These are phyloP conservation scores for Yarrowia sp. DNA, from an alignment of 805 yeast species.

Conservation along the genomic window DNA sequence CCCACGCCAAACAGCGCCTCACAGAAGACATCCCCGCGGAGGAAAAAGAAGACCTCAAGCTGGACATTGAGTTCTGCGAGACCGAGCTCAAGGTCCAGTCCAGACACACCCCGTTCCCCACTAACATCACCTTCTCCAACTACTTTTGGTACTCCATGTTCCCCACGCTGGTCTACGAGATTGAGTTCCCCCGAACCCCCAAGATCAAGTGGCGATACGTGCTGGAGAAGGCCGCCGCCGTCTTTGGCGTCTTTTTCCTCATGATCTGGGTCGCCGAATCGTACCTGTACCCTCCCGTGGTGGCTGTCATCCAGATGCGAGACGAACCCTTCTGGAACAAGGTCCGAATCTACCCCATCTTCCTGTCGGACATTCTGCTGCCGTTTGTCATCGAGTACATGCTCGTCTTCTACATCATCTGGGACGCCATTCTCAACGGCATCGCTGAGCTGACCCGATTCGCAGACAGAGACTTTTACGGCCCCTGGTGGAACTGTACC, in stretches of 20 bases:
- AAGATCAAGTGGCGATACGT: conserved; percentile 74
- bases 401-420: conserved; percentile 83
- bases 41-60: conserved; percentile 49
- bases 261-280: conserved; percentile 84
- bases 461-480: conserved; percentile 92
- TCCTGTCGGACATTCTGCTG: conserved; percentile 76
- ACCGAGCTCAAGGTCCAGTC: conserved; percentile 74
- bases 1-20: conserved; percentile 38
- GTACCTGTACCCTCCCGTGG: conserved; percentile 74
- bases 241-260: conserved; percentile 82
- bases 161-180: conserved; percentile 78
- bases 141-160: conserved; percentile 83
- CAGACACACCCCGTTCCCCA: conserved; percentile 62
- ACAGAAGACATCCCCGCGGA: conserved; percentile 15
- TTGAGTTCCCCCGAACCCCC: conserved; percentile 79
- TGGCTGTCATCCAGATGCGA: conserved; percentile 63
- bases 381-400: conserved; percentile 79
- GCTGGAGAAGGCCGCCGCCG: conserved; percentile 72
- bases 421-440: conserved; percentile 92
- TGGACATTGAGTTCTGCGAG: conserved; percentile 70
- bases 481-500: conserved; percentile 97
- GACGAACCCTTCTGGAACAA: conserved; percentile 57
- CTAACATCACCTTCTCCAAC: conserved; percentile 67
- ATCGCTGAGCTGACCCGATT: conserved; percentile 86
- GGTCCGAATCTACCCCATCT: conserved; percentile 59